Evolutionary conservation across 345 rosid genomes (phyloP), one percentile per base, ranked within the genome.

Genomic region (Linum lewisii): DNA sequence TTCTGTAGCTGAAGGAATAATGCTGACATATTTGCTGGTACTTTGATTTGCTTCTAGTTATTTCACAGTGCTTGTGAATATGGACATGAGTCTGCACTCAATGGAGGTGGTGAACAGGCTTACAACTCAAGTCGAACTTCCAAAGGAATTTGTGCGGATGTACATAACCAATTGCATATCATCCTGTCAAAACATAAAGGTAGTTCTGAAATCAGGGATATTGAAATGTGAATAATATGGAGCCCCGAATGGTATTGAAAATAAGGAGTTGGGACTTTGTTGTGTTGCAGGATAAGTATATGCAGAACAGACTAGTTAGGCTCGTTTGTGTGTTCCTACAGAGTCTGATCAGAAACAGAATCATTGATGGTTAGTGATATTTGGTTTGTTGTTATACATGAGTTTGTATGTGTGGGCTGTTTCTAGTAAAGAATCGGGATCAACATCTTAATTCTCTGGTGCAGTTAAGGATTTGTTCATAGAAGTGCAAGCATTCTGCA

Each of bases 91-190:
- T 74, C 83, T 89, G 45, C 95, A 85, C 73, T 93, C 97, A 11
- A 87, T 89, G 99, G 99, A 93, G 80, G 99, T 93, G 65, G 97
- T 93, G 71, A 93, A 93, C 86, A 72, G 95, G 77, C 99, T 93
- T 53, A 89, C 99, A 32, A 86, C 95, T 60, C 84, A 88, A 23
- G 99, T 93, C 66, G 88, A 85, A 65, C 85, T 93, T 71, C 97
- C 97, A 26, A 89, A 86, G 70, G 97, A 89, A 63, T 93, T 89
- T 66, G 79, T 93, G 15, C 85, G 90, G 68, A 67, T 79, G 79
- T 93, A 93, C 78, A 89, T 89, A 81, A 89, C 96, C 62, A 93
- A 87, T 68, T 93, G 99, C 75, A 89, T 93, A 67, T 80, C 94
- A 26, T 87, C 97, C 37, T 92, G 99, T 62, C 91, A 86, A 77